phyloP scores from a whole-genome alignment of 148 eudicot species.

The Persicaria tinctoria region DNA sequence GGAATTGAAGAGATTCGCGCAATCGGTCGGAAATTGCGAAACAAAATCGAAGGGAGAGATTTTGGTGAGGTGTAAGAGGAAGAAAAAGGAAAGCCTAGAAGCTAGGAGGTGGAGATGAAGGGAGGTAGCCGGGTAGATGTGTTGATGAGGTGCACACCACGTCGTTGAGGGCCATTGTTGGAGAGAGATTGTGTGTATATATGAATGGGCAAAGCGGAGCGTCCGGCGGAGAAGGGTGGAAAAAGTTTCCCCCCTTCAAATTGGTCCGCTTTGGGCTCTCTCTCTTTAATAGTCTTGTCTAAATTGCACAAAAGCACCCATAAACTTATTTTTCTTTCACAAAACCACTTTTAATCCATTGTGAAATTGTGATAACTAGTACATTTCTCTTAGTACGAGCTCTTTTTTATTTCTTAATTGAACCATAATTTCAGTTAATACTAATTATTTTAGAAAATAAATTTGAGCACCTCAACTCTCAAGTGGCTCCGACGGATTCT shows the following conservation, averaged over 20 bases:
- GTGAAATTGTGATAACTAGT: too few species aligned
- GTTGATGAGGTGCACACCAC: conserved; percentile 6
- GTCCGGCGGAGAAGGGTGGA: background rate
- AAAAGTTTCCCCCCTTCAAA: background rate
- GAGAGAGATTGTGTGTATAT: background rate
- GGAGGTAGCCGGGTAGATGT: background rate
- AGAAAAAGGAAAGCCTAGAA: background rate
- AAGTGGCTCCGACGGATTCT: too few species aligned
- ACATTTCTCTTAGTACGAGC: too few species aligned
- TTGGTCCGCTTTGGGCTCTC: too few species aligned
- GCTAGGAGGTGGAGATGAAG: background rate
- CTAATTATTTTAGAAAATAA: too few species aligned
- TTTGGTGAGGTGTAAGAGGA: background rate
- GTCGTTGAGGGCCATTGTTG: background rate
- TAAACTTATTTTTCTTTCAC: too few species aligned
- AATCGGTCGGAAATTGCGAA: background rate
- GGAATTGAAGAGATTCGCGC: background rate
- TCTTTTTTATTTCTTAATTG: too few species aligned
- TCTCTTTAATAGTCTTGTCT: too few species aligned
- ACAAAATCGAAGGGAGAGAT: background rate
- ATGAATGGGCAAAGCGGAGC: background rate
- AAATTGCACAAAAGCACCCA: too few species aligned
- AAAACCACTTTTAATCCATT: too few species aligned
- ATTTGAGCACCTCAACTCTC: too few species aligned
- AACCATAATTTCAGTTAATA: too few species aligned